Base-by-base conservation (phyloP, 768 basidiomycete species). In the Boletus speciosus region DNA sequence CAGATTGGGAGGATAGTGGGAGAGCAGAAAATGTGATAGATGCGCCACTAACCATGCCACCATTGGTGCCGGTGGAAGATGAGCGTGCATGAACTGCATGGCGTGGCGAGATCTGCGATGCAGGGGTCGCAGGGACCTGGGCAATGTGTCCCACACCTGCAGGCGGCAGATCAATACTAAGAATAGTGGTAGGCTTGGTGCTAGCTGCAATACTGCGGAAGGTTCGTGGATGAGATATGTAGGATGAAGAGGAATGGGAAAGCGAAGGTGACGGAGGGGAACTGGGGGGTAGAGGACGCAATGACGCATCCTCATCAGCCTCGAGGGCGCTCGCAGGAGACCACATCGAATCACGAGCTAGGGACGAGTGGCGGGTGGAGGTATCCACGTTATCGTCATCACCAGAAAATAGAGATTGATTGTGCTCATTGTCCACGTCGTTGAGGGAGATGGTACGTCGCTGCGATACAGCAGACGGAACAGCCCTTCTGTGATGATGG, bases 271-370 rank as follows among this genome's bases (percentile, higher is more conserved):
- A 94, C 11, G 88, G 90, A 11, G 92, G 90, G 5, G 84, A 78
- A 60, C 88, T 93, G 5, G 96, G 96, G 23, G 93, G 90, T 35
- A 98, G 71, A 4, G 94, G 93, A 31, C 93, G 83, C 15, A 97
- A 70, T 36, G 93, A 96, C 10, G 96, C 96, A 65, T 97, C 93
- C 51, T 97, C 96, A 66, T 98, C 95, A 15, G 93, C 94, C 71
- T 92, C 92, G 31, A 84, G 70, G 40, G 79, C 77, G 59, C 86
- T 88, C 15, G 82, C 75, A 40, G 88, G 90, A 8, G 90, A 91
- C 86, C 88, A 91, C 42, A 81, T 80, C 4, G 90, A 92, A 56
- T 87, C 85, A 47, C 83, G 80, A 43, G 86, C 85, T 49, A 80
- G 66, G 23, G 84, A 88, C 5, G 82, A 86, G 19, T 75, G 73